Evolutionary conservation across 352 stramenopile genomes (phyloP).

Genomic region (Ophiocytium majus): DNA sequence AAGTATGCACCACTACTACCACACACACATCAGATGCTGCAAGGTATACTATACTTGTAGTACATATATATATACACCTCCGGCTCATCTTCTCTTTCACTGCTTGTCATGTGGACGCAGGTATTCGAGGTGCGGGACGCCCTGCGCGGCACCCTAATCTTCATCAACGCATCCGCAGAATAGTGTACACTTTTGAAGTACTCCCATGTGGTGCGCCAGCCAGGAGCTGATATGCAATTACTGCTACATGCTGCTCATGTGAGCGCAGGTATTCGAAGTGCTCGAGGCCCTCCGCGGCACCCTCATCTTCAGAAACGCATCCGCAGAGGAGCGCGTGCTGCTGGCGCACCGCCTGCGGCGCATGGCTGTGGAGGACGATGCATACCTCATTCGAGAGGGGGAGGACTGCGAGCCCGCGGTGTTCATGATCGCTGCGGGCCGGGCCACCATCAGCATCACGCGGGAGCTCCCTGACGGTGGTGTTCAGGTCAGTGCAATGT

Average conservation of each 20-base stretch:
- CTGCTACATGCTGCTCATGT: too few species aligned
- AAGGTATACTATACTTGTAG: too few species aligned
- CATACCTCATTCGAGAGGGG: slow-evolving; percentile 51
- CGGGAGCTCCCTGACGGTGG: slow-evolving; percentile 28
- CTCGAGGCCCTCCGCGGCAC: slow-evolving; percentile 39
- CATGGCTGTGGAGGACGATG: slow-evolving; percentile 44
- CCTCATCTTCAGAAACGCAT: slow-evolving; percentile 47
- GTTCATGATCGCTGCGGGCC: slow-evolving; percentile 50
- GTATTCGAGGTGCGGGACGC: slow-evolving; percentile 35
- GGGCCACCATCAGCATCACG: slow-evolving; percentile 43
- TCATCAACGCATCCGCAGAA: slow-evolving; percentile 47
- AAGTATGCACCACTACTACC: too few species aligned
- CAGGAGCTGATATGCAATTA: too few species aligned
- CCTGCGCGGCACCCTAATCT: slow-evolving; percentile 44
- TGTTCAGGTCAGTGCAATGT: slow-evolving; percentile 35
- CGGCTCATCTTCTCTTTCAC: too few species aligned
- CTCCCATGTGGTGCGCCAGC: too few species aligned
- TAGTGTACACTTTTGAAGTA: too few species aligned
- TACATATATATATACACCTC: too few species aligned
- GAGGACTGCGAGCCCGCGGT: slow-evolving; percentile 38
- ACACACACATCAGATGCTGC: too few species aligned
- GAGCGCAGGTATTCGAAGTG: slow-evolving; percentile 33
- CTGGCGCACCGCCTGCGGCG: slow-evolving; percentile 38
- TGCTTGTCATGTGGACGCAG: too few species aligned
- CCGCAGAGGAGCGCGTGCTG: slow-evolving; percentile 28